phyloP scores from a whole-genome alignment of 495 filamentous ascomycete species.

The Trichoderma gamsii region DNA sequence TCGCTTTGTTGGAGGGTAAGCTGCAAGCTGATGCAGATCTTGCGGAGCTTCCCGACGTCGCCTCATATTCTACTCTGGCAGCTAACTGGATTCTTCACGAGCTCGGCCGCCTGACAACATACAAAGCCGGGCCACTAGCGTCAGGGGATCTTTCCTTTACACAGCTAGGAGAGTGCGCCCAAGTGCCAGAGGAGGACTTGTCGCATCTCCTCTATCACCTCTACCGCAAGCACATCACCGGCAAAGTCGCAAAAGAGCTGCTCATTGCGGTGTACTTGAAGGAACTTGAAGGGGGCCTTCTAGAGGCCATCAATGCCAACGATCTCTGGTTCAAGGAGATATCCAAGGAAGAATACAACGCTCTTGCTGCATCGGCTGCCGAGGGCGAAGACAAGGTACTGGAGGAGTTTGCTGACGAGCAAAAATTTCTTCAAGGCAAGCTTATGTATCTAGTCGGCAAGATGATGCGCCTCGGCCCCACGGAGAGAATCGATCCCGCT shows the following conservation, averaged over 20 bases:
- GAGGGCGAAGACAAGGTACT: constrained; percentile 55
- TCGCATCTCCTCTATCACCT: constrained; percentile 62
- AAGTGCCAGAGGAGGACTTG: constrained; percentile 55
- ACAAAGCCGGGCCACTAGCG: constrained; percentile 28
- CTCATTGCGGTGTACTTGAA: constrained; percentile 52
- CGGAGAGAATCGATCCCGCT: constrained; percentile 70
- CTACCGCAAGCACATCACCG: constrained; percentile 62
- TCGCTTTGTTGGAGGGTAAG: constrained; percentile 44
- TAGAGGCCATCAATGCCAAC: constrained; percentile 57
- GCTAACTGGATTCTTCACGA: constrained; percentile 80
- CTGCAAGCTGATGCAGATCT: constrained; percentile 30
- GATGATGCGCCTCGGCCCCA: constrained; percentile 74
- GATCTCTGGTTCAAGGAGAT: constrained; percentile 62
- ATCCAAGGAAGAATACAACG: constrained; percentile 51
- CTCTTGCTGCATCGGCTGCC: constrained; percentile 46
- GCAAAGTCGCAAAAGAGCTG: constrained; percentile 67
- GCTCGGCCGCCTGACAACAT: constrained; percentile 62
- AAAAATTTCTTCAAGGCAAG: constrained; percentile 59
- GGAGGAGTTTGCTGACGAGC: constrained; percentile 60
- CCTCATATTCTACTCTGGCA: constrained; percentile 35
- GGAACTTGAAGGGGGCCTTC: constrained; percentile 40
- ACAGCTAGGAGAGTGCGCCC: constrained; percentile 35
- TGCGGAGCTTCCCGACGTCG: constrained; percentile 19
- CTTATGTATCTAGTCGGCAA: constrained; percentile 82
- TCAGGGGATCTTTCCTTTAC: constrained; percentile 35